Conservation (phyloP, 169 alveolate species). For the Cryptosporidium andersoni region DNA sequence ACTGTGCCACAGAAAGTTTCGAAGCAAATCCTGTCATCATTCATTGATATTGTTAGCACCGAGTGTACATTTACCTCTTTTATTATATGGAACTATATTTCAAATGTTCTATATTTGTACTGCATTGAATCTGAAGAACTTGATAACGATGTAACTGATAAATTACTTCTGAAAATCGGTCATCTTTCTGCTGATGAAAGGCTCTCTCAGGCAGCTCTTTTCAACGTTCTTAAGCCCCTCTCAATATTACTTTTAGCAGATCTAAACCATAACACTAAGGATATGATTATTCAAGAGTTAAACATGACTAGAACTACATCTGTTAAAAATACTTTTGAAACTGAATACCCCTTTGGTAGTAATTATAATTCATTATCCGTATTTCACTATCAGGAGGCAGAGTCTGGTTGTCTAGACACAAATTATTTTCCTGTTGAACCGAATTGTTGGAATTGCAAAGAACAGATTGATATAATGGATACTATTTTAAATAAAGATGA, state of each 20-base stretch:
- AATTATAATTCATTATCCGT: constrained; percentile 29
- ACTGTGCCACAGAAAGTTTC: not conserved
- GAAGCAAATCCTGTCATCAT: not conserved
- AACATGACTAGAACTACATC: not conserved
- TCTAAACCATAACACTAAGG: not conserved
- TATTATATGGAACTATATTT: constrained; percentile 27
- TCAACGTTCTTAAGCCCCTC: constrained; percentile 28
- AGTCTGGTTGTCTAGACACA: not conserved
- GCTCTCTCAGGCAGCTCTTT: not conserved
- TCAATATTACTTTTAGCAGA: constrained; percentile 20
- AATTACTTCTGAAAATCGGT: constrained; percentile 12
- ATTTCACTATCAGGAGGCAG: not conserved
- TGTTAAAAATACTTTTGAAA: not conserved
- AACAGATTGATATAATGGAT: constrained; percentile 4
- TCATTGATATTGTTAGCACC: not conserved
- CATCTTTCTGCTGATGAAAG: not conserved
- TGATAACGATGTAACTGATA: not conserved
- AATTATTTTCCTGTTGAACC: constrained; percentile 1
- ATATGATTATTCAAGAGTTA: constrained; percentile 2
- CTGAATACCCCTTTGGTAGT: constrained; percentile 62
- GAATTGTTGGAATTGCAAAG: constrained; percentile 26
- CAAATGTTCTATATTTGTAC: constrained; percentile 9
- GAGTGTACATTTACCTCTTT: not conserved
- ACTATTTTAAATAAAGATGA: not conserved
- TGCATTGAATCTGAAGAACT: constrained; percentile 31